Conservation (phyloP, 2,329 filamentous ascomycete species). For the Trichoderma atrobrunneum region DNA sequence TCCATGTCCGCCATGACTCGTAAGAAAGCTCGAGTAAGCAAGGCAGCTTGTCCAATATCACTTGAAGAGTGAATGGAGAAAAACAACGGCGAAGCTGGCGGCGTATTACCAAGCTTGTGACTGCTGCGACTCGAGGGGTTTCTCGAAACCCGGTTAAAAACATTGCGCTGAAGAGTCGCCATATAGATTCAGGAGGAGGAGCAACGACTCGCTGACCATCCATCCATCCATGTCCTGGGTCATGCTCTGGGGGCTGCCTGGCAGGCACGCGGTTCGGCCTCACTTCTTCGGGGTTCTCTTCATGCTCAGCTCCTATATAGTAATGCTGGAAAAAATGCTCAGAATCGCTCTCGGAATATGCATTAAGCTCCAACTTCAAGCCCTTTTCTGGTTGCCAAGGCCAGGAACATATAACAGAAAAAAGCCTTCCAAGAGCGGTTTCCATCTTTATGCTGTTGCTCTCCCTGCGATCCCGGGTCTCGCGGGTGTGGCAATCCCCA, state of each 20-base stretch:
- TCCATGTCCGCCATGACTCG: neutral
- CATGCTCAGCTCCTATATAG: neutral
- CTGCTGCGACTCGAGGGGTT: neutral
- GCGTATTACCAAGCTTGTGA: neutral
- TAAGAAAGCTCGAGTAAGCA: neutral
- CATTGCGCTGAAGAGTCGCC: neutral
- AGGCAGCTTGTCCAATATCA: neutral
- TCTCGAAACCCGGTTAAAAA: neutral
- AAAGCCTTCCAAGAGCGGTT: neutral
- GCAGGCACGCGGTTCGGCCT: neutral
- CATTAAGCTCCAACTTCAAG: neutral
- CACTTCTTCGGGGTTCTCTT: neutral
- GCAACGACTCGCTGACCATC: neutral
- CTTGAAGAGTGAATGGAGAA: neutral
- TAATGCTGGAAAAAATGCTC: neutral
- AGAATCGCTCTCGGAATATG: neutral
- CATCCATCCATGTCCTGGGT: neutral
- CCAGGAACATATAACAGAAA: neutral
- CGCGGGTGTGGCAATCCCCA: neutral
- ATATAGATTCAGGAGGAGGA: neutral
- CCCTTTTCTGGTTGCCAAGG: neutral
- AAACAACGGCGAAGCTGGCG: neutral
- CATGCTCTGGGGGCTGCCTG: neutral
- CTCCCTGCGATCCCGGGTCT: neutral
- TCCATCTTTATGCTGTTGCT: neutral